Conservation (phyloP, 768 basidiomycete genomes). For the Floccularia luteovirens region DNA sequence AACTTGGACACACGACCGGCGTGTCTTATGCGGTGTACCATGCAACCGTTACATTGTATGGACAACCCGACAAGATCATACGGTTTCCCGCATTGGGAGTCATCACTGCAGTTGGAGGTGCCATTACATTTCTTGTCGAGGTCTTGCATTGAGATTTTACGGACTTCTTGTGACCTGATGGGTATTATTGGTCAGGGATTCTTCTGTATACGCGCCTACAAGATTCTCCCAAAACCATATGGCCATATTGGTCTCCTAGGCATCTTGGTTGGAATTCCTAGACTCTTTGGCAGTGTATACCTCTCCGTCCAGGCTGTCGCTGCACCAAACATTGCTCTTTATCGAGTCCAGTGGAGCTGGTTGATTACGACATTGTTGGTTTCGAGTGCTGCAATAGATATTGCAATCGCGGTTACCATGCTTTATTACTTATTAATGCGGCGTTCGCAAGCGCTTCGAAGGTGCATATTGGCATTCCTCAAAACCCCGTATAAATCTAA, state of each 20-base stretch:
- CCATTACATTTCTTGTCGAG: slow-evolving; percentile 4
- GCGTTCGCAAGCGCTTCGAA: slow-evolving; percentile 10
- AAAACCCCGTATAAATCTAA: neutral
- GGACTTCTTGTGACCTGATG: neutral
- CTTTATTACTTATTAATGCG: slow-evolving; percentile 19
- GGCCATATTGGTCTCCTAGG: slow-evolving; percentile 18
- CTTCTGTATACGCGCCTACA: slow-evolving; percentile 21
- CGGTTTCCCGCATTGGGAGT: slow-evolving; percentile 7
- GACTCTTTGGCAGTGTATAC: slow-evolving; percentile 19
- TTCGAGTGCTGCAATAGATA: slow-evolving; percentile 19
- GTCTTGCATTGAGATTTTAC: neutral
- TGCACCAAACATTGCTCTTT: slow-evolving; percentile 11
- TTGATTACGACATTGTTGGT: slow-evolving; percentile 20
- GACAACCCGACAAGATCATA: slow-evolving; percentile 1
- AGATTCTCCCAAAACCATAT: slow-evolving; percentile 18
- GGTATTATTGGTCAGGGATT: slow-evolving; percentile 14
- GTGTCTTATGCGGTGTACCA: slow-evolving; percentile 12
- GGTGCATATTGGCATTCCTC: slow-evolving; percentile 7
- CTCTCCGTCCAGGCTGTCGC: slow-evolving; percentile 16
- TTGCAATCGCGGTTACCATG: slow-evolving; percentile 21
- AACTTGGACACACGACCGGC: slow-evolving; percentile 14
- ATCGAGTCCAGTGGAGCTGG: slow-evolving; percentile 18
- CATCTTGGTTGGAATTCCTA: slow-evolving; percentile 14
- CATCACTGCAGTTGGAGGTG: slow-evolving; percentile 6
- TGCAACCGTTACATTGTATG: slow-evolving; percentile 10